Base-by-base conservation (phyloP, 257 asterid genomes). In the Marsdenia floribunda region DNA sequence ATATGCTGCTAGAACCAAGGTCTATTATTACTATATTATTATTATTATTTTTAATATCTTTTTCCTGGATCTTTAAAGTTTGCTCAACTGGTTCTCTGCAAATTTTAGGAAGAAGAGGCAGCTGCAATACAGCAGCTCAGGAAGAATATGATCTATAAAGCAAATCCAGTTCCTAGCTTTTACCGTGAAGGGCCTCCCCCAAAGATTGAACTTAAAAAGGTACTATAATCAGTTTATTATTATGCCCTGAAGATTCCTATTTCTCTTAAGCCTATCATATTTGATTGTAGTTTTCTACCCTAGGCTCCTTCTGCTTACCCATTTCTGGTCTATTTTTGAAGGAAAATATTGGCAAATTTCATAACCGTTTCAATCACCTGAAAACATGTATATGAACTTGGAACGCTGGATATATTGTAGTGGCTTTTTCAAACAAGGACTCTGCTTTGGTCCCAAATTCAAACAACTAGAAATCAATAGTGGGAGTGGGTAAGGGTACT, bases 131-230 rank as follows among this genome's bases (percentile, higher is more conserved):
- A 86, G 86, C 89, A 93, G 89, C 86, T 93, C 69, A 87, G 98
- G 78, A 93, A 88, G 89, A 83, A 71, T 84, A 93, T 90, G 98
- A 81, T 75, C 74, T 80, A 81, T 81, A 91, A 79, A 86, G 98
- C 98, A 71, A 93, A 93, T 69, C 97, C 98, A n/a, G 88, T 93
- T 82, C 97, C 98, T 67, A 90, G 73, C 67, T 93, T 93, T 78
- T 93, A 93, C 73, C 88, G 81, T 5, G 93, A 88, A 86, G 98
- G 97, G 54, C 96, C 96, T 73, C 97, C 98, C 9, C 93, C 96
- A 12, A 93, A 90, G 78, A 86, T 66, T 75, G 90, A 91, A 86
- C 91, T 93, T 60, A 93, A 87, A 80, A 93, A 93, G 97, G 98
- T 93, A 85, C 71, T 47, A 33, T 49, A 38, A 50, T 53, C 11